A percentile compares a stretch with the other conserved stretches of the same genome.
Evolutionary conservation across 2,329 filamentous ascomycete genomes (phyloP).

Genomic region (Emericellopsis cladophorae): DNA sequence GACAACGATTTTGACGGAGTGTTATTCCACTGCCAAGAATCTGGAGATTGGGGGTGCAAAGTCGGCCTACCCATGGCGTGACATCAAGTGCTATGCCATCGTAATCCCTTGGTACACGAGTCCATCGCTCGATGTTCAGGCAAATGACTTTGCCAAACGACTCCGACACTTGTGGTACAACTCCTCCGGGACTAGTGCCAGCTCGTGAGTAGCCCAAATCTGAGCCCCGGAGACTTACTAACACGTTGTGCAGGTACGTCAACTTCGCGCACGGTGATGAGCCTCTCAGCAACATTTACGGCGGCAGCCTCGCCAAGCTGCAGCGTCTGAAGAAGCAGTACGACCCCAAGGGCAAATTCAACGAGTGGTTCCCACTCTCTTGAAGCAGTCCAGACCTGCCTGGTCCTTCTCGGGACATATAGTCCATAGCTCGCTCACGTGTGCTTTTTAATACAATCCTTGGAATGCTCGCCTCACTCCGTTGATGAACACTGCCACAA

Average conservation of each 20-base stretch:
- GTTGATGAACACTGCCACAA: too few species aligned
- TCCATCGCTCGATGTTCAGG: not conserved
- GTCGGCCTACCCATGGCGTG: constrained; percentile 1
- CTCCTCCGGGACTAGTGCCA: too few species aligned
- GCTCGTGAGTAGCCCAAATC: too few species aligned
- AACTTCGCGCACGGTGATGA: constrained; percentile 1
- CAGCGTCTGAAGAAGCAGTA: constrained; percentile 31
- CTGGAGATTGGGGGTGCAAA: not conserved
- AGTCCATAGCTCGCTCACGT: too few species aligned
- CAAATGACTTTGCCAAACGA: not conserved
- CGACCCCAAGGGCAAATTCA: constrained; percentile 30
- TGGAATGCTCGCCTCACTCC: too few species aligned
- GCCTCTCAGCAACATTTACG: not conserved
- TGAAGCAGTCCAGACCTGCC: not conserved
- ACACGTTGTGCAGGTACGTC: not conserved
- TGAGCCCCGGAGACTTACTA: too few species aligned
- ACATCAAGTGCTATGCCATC: not conserved
- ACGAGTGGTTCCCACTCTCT: not conserved
- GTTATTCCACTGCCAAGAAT: constrained; percentile 19
- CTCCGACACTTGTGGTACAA: not conserved
- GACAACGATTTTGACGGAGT: constrained; percentile 18
- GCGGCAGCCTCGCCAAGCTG: constrained; percentile 11
- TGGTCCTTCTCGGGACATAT: not conserved
- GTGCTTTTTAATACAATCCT: too few species aligned
- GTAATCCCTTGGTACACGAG: not conserved